These are phyloP conservation scores for Hylodesmum podocarpum DNA, from an alignment of 306 rosid species.

Conservation along the genomic window DNA sequence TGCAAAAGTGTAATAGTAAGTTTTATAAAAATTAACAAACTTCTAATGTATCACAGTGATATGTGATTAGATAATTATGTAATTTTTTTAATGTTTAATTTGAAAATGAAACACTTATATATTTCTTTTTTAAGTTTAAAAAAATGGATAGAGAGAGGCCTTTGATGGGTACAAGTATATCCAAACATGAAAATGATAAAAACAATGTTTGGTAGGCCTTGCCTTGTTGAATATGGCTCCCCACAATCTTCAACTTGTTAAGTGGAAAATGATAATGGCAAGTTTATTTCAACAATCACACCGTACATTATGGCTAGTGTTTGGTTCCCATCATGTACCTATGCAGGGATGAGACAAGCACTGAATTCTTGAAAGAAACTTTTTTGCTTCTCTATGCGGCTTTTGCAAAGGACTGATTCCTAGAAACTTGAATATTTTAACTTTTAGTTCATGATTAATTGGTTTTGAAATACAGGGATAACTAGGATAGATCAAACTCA, in stretches of 20 bases:
- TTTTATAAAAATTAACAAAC: no score
- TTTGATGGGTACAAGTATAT: background rate
- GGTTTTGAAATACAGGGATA: background rate
- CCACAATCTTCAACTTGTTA: background rate
- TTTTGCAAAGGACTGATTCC: background rate
- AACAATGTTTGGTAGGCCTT: background rate
- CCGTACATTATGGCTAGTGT: background rate
- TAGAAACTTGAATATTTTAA: background rate
- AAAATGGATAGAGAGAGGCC: background rate
- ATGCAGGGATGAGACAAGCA: background rate
- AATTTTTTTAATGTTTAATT: background rate
- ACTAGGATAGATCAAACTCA: background rate
- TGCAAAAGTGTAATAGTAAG: background rate
- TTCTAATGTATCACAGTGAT: no score
- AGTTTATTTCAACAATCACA: constrained; percentile 2
- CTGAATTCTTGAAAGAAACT: background rate
- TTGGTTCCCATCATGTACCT: background rate
- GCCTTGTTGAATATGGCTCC: background rate
- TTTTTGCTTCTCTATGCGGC: background rate
- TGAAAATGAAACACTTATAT: background rate
- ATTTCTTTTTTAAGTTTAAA: background rate
- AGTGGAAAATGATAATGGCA: background rate
- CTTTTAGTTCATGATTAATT: background rate
- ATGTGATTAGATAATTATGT: no score
- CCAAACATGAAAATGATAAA: background rate